These are phyloP conservation scores for Pythium coloratum DNA, from an alignment of 352 stramenopile species.

Conservation along the genomic window DNA sequence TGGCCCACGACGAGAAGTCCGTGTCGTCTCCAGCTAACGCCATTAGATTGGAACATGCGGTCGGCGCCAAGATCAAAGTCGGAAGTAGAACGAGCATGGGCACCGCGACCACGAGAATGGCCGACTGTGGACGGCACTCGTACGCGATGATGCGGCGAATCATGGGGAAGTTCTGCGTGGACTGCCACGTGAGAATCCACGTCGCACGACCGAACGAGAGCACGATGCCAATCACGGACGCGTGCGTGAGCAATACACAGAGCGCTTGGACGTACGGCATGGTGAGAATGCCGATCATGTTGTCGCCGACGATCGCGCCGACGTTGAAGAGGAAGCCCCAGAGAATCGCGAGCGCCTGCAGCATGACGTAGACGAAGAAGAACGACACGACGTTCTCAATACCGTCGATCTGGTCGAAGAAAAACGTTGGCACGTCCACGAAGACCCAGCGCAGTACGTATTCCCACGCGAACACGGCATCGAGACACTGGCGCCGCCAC, in stretches of 20 bases:
- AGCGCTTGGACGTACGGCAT: conserved; percentile 77
- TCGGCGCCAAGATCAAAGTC: conserved; percentile 75
- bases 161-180: conserved; percentile 82
- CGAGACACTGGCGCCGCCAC: conserved; percentile 64
- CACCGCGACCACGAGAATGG: conserved; percentile 73
- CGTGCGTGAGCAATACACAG: conserved; percentile 81
- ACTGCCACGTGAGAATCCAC: conserved; percentile 90
- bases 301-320: conserved; percentile 80
- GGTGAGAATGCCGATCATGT: conserved; percentile 83
- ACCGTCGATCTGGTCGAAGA: conserved; percentile 51
- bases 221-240: conserved; percentile 83
- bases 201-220: conserved; percentile 80
- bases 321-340: conserved; percentile 88
- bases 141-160: conserved; percentile 83
- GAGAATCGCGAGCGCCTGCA: conserved; percentile 82
- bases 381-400: conserved; percentile 65
- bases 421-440: conserved; percentile 48
- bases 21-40: neutral
- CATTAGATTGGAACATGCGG: conserved; percentile 39
- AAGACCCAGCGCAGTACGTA: conserved; percentile 55
- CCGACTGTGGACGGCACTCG: conserved; percentile 73
- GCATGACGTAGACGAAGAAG: conserved; percentile 87
- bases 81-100: conserved; percentile 75
- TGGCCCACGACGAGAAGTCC: conserved; percentile 33
- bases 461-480: conserved; percentile 71